phyloP scores from a whole-genome alignment of 2,329 filamentous ascomycete species.

The Xylariaceae sp. region DNA sequence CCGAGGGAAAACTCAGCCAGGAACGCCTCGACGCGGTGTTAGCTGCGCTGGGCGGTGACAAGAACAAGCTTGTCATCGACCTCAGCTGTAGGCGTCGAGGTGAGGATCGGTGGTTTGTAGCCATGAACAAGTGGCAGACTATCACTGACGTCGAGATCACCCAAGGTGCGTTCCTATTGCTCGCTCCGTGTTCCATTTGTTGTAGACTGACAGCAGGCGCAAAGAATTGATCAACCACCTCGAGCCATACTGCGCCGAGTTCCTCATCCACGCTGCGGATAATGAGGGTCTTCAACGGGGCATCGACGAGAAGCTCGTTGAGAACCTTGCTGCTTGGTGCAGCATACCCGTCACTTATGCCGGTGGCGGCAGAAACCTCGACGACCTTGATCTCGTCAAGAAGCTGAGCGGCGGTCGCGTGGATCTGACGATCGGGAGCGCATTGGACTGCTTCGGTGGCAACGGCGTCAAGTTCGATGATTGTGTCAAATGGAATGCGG shows the following conservation, averaged over 20 bases:
- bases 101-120: slow-evolving; percentile 79
- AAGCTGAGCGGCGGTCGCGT: slow-evolving; percentile 72
- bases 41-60: slow-evolving; percentile 65
- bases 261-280: slow-evolving; percentile 94
- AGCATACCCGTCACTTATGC: slow-evolving; percentile 93
- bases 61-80: slow-evolving; percentile 82
- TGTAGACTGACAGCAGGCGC: slow-evolving; percentile 1
- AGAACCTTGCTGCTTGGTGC: slow-evolving; percentile 75
- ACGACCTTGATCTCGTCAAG: slow-evolving; percentile 79
- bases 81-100: slow-evolving; percentile 79
- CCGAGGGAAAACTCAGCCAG: slow-evolving; percentile 73
- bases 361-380: slow-evolving; percentile 77
- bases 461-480: slow-evolving; percentile 80
- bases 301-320: slow-evolving; percentile 80
- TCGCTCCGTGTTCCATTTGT: background rate
- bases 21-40: slow-evolving; percentile 70
- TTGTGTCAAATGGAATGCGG: slow-evolving; percentile 79
- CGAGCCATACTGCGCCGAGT: slow-evolving; percentile 91
- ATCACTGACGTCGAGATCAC: slow-evolving; percentile 94
- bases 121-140: slow-evolving; percentile 99
- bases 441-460: slow-evolving; percentile 92
- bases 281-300: slow-evolving; percentile 91
- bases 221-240: slow-evolving; percentile 73
- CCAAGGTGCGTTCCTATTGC: slow-evolving; percentile 54
- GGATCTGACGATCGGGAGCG: slow-evolving; percentile 93